Base-by-base conservation (phyloP, 805 yeast species). In the Lipomyces orientalis region DNA sequence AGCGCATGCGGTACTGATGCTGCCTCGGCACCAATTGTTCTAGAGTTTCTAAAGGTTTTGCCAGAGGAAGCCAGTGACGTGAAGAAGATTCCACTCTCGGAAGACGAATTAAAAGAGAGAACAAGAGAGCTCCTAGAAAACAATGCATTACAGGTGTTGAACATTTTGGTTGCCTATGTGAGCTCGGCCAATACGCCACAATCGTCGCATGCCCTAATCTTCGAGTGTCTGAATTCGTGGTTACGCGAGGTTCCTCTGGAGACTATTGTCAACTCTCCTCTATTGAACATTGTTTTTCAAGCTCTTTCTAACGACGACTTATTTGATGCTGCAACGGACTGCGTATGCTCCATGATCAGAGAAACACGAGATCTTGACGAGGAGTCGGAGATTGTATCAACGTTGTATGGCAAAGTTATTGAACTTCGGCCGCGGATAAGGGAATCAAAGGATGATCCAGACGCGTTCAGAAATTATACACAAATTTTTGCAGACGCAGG, bases 31-130 rank as follows among this genome's bases (percentile, higher is more conserved):
- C 79, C 77, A 64, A 77, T 86, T 60, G 77, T 94, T 55, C 81
- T 96, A 64, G 96, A 91, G 75, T 93, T 94, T 74, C 83, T 95
- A 70, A 88, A 88, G 76, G 88, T 95, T 61, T 80, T 95, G 65
- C 99, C 99, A 1, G 98, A 95, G 77, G 99, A 95, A 79, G 84
- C 93, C 56, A 79, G 88, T 56, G 96, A 90, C 73, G 87, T 88
- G 61, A 90, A 89, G 72, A 87, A 87, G 66, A 86, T 95, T 0
- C 89, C 93, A 19, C 81, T 94, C 70, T 86, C 92, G 4, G 95
- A 90, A 76, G 93, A 90, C 58, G 97, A 94, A 76, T 90, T 89
- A 75, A 83, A 85, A 64, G 71, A 77, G 1, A 85, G 97, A 75
- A 86, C 90, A 1, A 80, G 82, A 57, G 86, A 85, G 66, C 81